Percentiles rank a stretch among this genome's conserved stretches.
Evolutionary conservation across 345 rosid genomes (phyloP).

Genomic region (Boechera stricta): DNA sequence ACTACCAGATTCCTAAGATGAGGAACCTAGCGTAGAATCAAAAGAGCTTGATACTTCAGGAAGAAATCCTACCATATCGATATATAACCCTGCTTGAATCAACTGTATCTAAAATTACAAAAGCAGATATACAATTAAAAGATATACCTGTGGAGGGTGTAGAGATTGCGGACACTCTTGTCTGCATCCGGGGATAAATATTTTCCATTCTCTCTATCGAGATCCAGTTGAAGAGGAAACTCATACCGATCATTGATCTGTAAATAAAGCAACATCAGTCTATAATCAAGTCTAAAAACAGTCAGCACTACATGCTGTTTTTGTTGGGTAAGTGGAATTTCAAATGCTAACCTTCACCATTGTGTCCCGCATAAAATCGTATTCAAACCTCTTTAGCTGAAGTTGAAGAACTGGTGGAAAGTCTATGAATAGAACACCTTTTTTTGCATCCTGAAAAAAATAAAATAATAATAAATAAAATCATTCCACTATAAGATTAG

Average conservation of each 20-base stretch:
- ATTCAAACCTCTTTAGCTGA: slow-evolving; percentile 94
- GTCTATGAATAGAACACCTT: slow-evolving; percentile 92
- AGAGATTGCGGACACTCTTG: slow-evolving; percentile 86
- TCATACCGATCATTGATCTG: slow-evolving; percentile 97
- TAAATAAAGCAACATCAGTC: slow-evolving; percentile 34
- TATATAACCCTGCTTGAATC: slow-evolving; percentile 12
- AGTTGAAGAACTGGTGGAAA: slow-evolving; percentile 99
- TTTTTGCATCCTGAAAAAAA: slow-evolving; percentile 83
- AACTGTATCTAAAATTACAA: slow-evolving; percentile 20
- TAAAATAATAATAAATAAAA: neutral
- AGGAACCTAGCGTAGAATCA: slow-evolving; percentile 20
- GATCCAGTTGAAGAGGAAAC: slow-evolving; percentile 94
- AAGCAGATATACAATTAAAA: slow-evolving; percentile 20
- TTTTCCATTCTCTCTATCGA: slow-evolving; percentile 83
- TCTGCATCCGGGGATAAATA: slow-evolving; percentile 94
- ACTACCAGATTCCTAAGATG: slow-evolving; percentile 13
- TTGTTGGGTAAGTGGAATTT: slow-evolving; percentile 14
- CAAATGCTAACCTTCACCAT: slow-evolving; percentile 89
- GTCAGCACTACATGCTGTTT: slow-evolving; percentile 18
- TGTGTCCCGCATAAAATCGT: slow-evolving; percentile 93
- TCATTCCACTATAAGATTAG: slow-evolving; percentile 5
- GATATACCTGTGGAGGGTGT: slow-evolving; percentile 86
- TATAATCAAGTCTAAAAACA: slow-evolving; percentile 19
- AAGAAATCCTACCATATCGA: neutral
- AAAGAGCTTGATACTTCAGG: slow-evolving; percentile 6